Conservation (phyloP, 345 rosid species). For the Brassica carinata region DNA sequence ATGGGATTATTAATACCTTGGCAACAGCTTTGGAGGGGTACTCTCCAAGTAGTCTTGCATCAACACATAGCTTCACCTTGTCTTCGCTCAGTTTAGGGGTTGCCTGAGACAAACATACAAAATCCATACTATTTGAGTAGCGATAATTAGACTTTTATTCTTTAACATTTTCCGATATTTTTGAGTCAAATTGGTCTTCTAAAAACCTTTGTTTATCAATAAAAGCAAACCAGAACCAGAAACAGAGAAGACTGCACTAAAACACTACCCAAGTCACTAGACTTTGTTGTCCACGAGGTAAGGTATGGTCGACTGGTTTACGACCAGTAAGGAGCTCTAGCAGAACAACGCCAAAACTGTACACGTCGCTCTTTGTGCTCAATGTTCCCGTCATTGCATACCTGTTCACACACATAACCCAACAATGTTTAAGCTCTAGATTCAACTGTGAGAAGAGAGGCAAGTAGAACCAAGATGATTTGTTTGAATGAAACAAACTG, state of each 20-base stretch:
- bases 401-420: slow-evolving; percentile 39
- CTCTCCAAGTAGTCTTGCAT: slow-evolving; percentile 62
- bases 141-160: not conserved
- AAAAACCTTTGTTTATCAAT: not conserved
- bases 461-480: not conserved
- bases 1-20: slow-evolving; percentile 46
- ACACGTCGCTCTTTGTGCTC: slow-evolving; percentile 79
- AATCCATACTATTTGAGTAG: slow-evolving; percentile 4
- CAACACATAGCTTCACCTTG: slow-evolving; percentile 72
- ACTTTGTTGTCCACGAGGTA: slow-evolving; percentile 85
- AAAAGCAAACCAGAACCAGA: not conserved
- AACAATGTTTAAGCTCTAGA: slow-evolving; percentile 6
- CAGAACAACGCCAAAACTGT: slow-evolving; percentile 82
- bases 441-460: not conserved
- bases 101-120: slow-evolving; percentile 50
- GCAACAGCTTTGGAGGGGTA: slow-evolving; percentile 80
- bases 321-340: slow-evolving; percentile 82
- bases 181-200: not conserved
- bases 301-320: slow-evolving; percentile 84
- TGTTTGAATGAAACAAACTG: not conserved
- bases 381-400: slow-evolving; percentile 83
- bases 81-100: slow-evolving; percentile 81
- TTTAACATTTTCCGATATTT: not conserved
- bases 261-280: slow-evolving; percentile 75
- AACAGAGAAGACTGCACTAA: not conserved